Evolutionary conservation across 768 basidiomycete genomes (phyloP), one percentile per base, ranked within the genome.

Genomic region (Leucogyrophana mollusca): DNA sequence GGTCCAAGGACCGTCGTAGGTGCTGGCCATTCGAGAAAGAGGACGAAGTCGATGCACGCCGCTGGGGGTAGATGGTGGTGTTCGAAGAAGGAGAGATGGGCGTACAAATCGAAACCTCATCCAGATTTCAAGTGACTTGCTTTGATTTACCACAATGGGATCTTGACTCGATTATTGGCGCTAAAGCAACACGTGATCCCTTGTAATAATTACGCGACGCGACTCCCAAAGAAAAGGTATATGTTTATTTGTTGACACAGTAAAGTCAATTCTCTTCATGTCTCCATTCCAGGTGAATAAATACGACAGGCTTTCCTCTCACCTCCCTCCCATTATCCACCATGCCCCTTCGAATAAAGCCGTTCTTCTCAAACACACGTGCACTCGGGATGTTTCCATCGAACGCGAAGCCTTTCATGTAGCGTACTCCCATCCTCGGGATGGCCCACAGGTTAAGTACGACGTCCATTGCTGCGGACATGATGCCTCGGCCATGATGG

Each of bases 401-500:
- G 40, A 76, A 78, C 6, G 74, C 70, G 9, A 66, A 64, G 2
- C 64, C 75, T 14, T 68, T 61, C 47, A 87, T 69, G 39, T 59
- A 58, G 7, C 72, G 71, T 6, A 74, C 70, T 1, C 74, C 72
- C 86, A 89, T 85, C 39, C 82, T 67, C 1, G 83, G 84, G 34
- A 86, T 68, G 18, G 69, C 78, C 85, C 87, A 87, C 9, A 72
- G 56, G 14, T 73, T 57, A 34, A 89, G 44, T 25, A 90, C 39
- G 4, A 74, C 74, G 6, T 62, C 64, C 24, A 90, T 56, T 0
- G 76, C 84, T n/a, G 77, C 79, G 18, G 77, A 76, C 88, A 89
- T 89, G 51, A 90, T 87, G 0, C 87, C 85, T 53, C 67, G 72
- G 23, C 84, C 73, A 47, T 87, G 85, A 56, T 85, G 76, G 25